Evolutionary conservation across 2,329 filamentous ascomycete genomes (phyloP).

Genomic region (Pestalotiopsis sp.): DNA sequence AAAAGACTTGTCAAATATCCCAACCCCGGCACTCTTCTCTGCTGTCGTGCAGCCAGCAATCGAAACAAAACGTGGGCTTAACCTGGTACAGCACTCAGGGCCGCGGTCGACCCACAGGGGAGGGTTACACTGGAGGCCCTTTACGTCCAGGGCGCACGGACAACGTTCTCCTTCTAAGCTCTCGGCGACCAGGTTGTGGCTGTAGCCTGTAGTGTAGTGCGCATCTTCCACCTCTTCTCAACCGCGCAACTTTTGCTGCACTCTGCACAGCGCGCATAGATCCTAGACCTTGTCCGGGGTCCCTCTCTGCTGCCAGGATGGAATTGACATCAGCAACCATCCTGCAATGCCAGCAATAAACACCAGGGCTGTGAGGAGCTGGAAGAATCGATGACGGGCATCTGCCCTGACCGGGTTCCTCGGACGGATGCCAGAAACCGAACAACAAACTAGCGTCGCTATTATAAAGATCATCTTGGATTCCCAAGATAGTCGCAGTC

Average conservation of each 20-base stretch:
- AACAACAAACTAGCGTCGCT: neutral
- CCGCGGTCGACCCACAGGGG: neutral
- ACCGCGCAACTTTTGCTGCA: neutral
- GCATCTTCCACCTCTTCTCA: neutral
- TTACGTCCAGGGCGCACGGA: constrained; percentile 7
- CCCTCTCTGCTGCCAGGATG: neutral
- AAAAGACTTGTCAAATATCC: neutral
- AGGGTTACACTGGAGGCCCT: constrained; percentile 1
- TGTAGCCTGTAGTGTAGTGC: neutral
- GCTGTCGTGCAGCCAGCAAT: neutral
- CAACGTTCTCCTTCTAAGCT: neutral
- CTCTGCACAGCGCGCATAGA: neutral
- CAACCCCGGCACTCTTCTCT: neutral
- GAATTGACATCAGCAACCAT: neutral
- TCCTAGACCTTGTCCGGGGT: neutral
- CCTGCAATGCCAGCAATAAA: neutral
- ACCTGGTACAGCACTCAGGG: neutral
- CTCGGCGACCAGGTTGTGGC: neutral
- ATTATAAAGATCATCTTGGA: constrained; percentile 5
- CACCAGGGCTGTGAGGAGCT: neutral
- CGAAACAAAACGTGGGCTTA: neutral
- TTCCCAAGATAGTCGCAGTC: neutral
- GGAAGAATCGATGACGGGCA: neutral
- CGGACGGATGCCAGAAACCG: neutral
- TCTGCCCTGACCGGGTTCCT: neutral